phyloP scores from a whole-genome alignment of 352 stramenopile genomes.

The Globisporangium abappressorium region DNA sequence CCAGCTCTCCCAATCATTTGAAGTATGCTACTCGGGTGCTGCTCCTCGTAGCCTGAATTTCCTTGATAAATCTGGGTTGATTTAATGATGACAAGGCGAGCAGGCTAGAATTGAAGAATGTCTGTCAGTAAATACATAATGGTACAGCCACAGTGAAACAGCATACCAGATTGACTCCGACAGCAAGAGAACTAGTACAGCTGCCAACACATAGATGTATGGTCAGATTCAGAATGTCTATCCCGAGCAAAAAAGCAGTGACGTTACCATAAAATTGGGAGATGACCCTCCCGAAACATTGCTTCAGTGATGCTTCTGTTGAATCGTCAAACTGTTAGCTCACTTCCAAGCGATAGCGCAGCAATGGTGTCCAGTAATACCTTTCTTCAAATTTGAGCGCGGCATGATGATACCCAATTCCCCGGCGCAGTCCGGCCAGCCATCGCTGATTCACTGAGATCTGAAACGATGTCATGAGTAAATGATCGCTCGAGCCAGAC shows the following conservation, averaged over 20 bases:
- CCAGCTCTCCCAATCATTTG: constrained; percentile 48
- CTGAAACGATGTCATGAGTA: background rate
- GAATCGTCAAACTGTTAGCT: background rate
- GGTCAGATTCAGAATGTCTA: background rate
- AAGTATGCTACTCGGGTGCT: constrained; percentile 24
- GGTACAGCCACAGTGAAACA: background rate
- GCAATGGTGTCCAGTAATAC: constrained; percentile 5
- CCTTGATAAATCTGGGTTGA: constrained; percentile 36
- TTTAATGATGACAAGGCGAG: constrained; percentile 42
- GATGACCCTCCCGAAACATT: constrained; percentile 25
- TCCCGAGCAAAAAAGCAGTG: background rate
- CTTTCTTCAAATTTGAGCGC: constrained; percentile 25
- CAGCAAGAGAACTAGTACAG: constrained; percentile 37
- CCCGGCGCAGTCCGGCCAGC: constrained; percentile 12
- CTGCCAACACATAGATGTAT: constrained; percentile 11
- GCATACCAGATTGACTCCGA: constrained; percentile 44
- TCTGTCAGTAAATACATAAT: background rate
- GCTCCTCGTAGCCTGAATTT: constrained; percentile 22
- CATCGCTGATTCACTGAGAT: constrained; percentile 15
- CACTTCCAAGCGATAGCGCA: background rate
- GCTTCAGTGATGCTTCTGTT: constrained; percentile 26
- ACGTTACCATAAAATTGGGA: constrained; percentile 35
- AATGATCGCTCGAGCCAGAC: background rate
- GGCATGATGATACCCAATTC: constrained; percentile 41
- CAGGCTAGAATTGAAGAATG: constrained; percentile 20